These are phyloP conservation scores for Arctium minus DNA, from an alignment of 129 eudicot genomes.

Conservation along the genomic window DNA sequence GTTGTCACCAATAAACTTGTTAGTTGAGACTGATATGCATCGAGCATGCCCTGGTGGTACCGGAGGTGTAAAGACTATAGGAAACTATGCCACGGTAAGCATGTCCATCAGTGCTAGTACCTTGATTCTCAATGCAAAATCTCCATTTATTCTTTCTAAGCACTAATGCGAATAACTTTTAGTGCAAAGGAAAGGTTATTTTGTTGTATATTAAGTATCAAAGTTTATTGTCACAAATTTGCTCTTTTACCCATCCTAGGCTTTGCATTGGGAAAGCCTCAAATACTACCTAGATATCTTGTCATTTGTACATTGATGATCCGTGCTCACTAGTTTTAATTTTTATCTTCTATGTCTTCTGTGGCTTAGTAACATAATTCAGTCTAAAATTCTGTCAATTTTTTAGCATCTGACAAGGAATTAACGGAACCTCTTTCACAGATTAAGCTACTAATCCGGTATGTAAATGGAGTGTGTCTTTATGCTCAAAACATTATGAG, in stretches of 20 bases:
- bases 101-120: not conserved
- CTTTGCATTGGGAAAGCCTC: not conserved
- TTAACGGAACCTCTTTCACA: not conserved
- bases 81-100: conserved; percentile 92
- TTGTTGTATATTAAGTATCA: not conserved
- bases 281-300: not conserved
- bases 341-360: not conserved
- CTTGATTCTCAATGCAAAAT: not conserved
- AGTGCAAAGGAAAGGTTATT: not conserved
- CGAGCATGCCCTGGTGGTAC: conserved; percentile 98
- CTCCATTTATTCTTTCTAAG: not conserved
- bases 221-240: not conserved
- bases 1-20: conserved; percentile 78
- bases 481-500: not conserved
- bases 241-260: too few species aligned
- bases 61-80: conserved; percentile 90
- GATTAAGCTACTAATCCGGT: not conserved
- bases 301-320: not conserved
- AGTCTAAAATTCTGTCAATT: not conserved
- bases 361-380: not conserved
- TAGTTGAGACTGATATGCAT: conserved; percentile 85
- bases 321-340: not conserved
- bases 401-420: not conserved
- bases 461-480: not conserved
- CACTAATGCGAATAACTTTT: not conserved